phyloP scores from a whole-genome alignment of 257 asterid genomes.

The Paulownia fortunei region DNA sequence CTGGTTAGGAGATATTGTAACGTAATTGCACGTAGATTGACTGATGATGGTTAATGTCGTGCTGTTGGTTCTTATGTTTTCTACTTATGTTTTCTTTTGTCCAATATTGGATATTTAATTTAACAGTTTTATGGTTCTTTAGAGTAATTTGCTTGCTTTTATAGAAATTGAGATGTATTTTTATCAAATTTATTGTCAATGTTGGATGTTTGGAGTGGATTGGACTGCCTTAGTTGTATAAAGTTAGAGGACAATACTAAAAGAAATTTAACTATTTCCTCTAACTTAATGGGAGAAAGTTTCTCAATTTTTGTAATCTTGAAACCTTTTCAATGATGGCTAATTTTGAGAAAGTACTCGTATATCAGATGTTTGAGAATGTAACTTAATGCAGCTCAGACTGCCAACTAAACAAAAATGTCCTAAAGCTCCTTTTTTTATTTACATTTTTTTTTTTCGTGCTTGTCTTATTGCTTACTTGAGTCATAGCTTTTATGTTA shows the following conservation, averaged over 20 bases:
- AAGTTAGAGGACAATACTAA: background rate
- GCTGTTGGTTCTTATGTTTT: background rate
- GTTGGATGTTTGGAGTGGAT: conserved; percentile 18
- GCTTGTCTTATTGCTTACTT: background rate
- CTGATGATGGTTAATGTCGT: background rate
- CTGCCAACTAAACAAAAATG: background rate
- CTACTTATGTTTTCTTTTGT: conserved; percentile 4
- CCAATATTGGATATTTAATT: conserved; percentile 16
- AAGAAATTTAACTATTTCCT: background rate
- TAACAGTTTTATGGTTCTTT: conserved; percentile 1
- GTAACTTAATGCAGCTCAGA: background rate
- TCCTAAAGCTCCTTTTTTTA: background rate
- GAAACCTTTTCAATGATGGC: background rate
- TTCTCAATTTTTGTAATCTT: background rate
- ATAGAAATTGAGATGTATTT: background rate
- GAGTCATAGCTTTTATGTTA: background rate
- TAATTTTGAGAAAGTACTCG: background rate
- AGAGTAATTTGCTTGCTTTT: conserved; percentile 23
- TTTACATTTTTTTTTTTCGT: background rate
- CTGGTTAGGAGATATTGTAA: conserved; percentile 19
- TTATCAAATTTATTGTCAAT: conserved; percentile 22
- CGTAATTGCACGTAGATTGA: conserved; percentile 31
- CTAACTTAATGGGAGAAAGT: background rate
- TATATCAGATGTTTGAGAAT: background rate
- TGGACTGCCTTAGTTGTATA: conserved; percentile 12